Evolutionary conservation across 2,329 filamentous ascomycete genomes (phyloP), one percentile per base, ranked within the genome.

Genomic region (Aspergillus alliaceus): DNA sequence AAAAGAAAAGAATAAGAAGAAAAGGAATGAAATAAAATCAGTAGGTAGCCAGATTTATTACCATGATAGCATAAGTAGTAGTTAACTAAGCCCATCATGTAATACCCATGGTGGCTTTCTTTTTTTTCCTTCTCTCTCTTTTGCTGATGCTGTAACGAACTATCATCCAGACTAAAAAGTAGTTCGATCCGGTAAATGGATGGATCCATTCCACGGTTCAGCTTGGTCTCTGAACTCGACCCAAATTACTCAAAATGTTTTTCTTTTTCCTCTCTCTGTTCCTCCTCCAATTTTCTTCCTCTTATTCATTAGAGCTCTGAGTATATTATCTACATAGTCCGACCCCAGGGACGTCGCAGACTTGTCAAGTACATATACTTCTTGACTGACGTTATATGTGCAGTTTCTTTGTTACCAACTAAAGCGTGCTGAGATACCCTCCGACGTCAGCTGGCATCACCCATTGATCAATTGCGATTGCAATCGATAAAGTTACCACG

Each of bases 271-370:
- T 51, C 29, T 44, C 11, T 47, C 35, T 40, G 37, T 42, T 47
- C 47, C 18, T 46, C 49, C 22, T 54, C 15, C 55, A 22, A 12
- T 42, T 44, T 37, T 48, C 46, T 49, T n/a, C 44, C 55, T 51
- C 35, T 37, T 48, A 29, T 18, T 25, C 32, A 32, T 29, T 31
- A 29, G 56, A 37, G 48, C 34, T 39, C 15, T 44, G 15, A 42
- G 5, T 35, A 53, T 22, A 50, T 39, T 39, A 42, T 31, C 35
- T 44, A 6, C 27, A 27, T 25, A 14, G 25, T 22, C 39, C 25
- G 12, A 6, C 11, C 35, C 12, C 25, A 18, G 32, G 35, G 44
- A 42, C 42, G 47, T 29, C 12, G n/a, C 5, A 4, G 25, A 18
- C 12, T 27, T 31, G 15, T 18, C 25, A n/a, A 15, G 20, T 34